Percentiles rank a stretch among this genome's conserved stretches.
phyloP scores from a whole-genome alignment of 2,329 filamentous ascomycete species.

The Talaromyces sp. region DNA sequence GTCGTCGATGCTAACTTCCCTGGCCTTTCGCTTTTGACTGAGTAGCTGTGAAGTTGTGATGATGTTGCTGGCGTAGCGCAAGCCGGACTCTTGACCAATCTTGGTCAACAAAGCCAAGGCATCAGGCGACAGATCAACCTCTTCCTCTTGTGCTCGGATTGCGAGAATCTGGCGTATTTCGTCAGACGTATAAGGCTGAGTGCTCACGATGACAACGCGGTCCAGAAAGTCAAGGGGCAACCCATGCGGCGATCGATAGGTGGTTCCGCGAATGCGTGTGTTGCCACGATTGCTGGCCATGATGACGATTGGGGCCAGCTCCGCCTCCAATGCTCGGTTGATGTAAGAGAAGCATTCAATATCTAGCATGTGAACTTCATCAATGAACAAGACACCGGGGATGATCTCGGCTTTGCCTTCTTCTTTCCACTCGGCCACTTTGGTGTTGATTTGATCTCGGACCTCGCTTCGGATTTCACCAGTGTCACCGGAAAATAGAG shows the following conservation, averaged over 20 bases:
- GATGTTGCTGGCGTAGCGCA: constrained; percentile 95
- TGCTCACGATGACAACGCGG: constrained; percentile 93
- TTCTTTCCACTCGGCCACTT: constrained; percentile 98
- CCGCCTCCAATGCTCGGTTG: constrained; percentile 92
- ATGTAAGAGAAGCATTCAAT: constrained; percentile 99
- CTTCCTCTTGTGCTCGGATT: constrained; percentile 91
- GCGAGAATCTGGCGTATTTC: constrained; percentile 90
- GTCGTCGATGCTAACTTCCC: constrained; percentile 78
- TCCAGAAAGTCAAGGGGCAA: constrained; percentile 94
- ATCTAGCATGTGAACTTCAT: constrained; percentile 99
- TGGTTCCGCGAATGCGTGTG: constrained; percentile 86
- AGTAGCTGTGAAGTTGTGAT: constrained; percentile 92
- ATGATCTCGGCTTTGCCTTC: constrained; percentile 99
- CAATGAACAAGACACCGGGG: constrained; percentile 93
- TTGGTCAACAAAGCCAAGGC: constrained; percentile 90
- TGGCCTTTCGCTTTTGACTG: constrained; percentile 75
- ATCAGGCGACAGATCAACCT: constrained; percentile 85
- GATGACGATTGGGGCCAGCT: constrained; percentile 94
- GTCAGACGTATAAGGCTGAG: constrained; percentile 72
- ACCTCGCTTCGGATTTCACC: constrained; percentile 97
- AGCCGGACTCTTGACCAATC: constrained; percentile 85
- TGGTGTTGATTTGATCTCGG: constrained; percentile 97
- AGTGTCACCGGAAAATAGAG: constrained; percentile 95
- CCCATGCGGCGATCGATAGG: constrained; percentile 88
- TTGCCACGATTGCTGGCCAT: constrained; percentile 97